Percentiles rank a stretch among this genome's conserved stretches.
phyloP scores from a whole-genome alignment of 2,329 filamentous ascomycete genomes.

The Cercospora sp. region DNA sequence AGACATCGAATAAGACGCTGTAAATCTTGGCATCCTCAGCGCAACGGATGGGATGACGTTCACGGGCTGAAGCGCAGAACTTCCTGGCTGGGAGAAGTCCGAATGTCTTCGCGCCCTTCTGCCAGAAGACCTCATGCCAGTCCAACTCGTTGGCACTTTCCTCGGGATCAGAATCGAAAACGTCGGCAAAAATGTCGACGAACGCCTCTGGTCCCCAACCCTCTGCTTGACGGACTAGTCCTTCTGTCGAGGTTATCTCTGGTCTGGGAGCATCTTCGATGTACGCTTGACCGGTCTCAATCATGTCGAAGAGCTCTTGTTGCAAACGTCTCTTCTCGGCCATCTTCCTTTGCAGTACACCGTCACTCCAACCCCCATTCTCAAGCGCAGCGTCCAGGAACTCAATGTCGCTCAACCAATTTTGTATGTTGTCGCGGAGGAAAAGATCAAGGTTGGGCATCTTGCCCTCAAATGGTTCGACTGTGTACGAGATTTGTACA shows the following conservation, averaged over 20 bases:
- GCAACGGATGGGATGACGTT: background rate
- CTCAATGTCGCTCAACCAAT: background rate
- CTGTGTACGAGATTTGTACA: background rate
- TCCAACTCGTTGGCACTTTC: background rate
- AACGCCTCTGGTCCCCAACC: background rate
- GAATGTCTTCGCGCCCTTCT: background rate
- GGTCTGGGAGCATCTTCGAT: background rate
- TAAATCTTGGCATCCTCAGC: background rate
- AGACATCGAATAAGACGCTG: background rate
- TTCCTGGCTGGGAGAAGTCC: background rate
- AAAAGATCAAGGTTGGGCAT: background rate
- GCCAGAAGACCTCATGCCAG: background rate
- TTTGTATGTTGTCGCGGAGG: background rate
- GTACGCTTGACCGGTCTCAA: background rate
- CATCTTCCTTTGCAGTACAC: background rate
- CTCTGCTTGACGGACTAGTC: background rate
- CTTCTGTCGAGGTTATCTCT: background rate
- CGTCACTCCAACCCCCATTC: background rate
- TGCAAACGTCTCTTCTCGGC: background rate
- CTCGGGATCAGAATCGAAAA: background rate
- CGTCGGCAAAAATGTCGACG: background rate
- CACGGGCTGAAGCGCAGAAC: background rate
- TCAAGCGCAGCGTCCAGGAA: background rate
- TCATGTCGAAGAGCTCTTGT: background rate
- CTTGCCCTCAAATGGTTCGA: background rate